A percentile compares a stretch with the other conserved stretches of the same genome.
Evolutionary conservation across 208 protist genomes (phyloP).

Genomic region (Angomonas desouzai): DNA sequence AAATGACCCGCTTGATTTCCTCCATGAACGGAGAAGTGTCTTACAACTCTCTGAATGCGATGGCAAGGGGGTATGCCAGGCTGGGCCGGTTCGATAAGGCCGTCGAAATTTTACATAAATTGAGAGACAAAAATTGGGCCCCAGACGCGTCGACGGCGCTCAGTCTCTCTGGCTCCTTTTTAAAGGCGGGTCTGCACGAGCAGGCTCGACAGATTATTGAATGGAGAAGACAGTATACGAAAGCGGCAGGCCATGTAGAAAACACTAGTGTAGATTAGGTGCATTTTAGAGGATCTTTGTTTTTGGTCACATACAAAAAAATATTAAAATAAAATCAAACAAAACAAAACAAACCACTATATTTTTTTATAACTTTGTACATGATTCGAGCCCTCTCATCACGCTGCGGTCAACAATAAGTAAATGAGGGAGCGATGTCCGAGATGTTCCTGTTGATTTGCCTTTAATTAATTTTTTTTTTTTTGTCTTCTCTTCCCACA

Average conservation of each 20-base stretch:
- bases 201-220: slow-evolving; percentile 85
- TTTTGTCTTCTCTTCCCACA: no score
- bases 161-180: slow-evolving; percentile 67
- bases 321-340: no score
- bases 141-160: slow-evolving; percentile 78
- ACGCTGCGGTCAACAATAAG: no score
- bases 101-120: slow-evolving; percentile 67
- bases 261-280: background rate
- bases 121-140: slow-evolving; percentile 76
- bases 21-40: slow-evolving; percentile 32
- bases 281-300: background rate
- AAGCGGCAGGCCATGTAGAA: slow-evolving; percentile 25
- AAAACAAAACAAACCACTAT: no score
- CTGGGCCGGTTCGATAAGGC: slow-evolving; percentile 82
- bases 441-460: no score
- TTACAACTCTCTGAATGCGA: slow-evolving; percentile 76
- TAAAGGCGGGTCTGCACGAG: slow-evolving; percentile 84
- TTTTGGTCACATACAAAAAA: background rate
- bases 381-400: no score
- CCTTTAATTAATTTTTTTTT: no score
- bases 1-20: slow-evolving; percentile 32
- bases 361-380: no score
- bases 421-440: no score
- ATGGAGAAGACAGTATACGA: slow-evolving; percentile 81
- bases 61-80: slow-evolving; percentile 71